Evolutionary conservation across 768 basidiomycete species (phyloP).

Genomic region (Steccherinum ochraceum): DNA sequence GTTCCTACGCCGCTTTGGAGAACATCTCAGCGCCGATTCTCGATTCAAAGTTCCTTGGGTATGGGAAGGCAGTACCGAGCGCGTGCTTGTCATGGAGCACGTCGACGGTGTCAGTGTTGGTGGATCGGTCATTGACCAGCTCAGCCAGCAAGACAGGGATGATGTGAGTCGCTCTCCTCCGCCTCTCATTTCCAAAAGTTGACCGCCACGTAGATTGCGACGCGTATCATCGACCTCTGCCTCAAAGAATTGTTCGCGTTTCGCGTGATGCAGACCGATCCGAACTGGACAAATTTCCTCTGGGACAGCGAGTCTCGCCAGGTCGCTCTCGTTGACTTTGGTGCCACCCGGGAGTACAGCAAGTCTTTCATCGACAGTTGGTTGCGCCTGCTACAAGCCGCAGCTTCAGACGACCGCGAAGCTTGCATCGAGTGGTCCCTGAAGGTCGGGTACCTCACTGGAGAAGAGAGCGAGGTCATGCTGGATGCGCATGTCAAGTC

Average conservation of each 20-base stretch:
- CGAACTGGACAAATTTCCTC: slow-evolving; percentile 97
- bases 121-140: slow-evolving; percentile 43
- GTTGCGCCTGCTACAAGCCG: slow-evolving; percentile 78
- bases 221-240: slow-evolving; percentile 77
- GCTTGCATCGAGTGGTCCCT: slow-evolving; percentile 68
- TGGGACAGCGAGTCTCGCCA: slow-evolving; percentile 66
- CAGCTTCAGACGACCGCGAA: slow-evolving; percentile 58
- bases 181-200: too few relatives aligned
- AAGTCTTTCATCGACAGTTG: slow-evolving; percentile 85
- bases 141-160: slow-evolving; percentile 62
- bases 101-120: slow-evolving; percentile 81
- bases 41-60: slow-evolving; percentile 85
- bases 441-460: slow-evolving; percentile 87
- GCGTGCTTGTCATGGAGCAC: slow-evolving; percentile 86
- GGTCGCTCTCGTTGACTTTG: slow-evolving; percentile 91
- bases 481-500: slow-evolving; percentile 80
- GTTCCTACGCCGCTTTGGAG: slow-evolving; percentile 56
- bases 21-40: slow-evolving; percentile 47
- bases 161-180: slow-evolving; percentile 51
- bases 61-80: slow-evolving; percentile 73
- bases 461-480: slow-evolving; percentile 88
- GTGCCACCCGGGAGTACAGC: slow-evolving; percentile 84
- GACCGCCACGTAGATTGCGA: slow-evolving; percentile 83
- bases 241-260: slow-evolving; percentile 88
- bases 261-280: slow-evolving; percentile 95